A percentile compares a stretch with the other conserved stretches of the same genome.
Conservation (phyloP, 164 flowering plant genomes). For the Piper betle region DNA sequence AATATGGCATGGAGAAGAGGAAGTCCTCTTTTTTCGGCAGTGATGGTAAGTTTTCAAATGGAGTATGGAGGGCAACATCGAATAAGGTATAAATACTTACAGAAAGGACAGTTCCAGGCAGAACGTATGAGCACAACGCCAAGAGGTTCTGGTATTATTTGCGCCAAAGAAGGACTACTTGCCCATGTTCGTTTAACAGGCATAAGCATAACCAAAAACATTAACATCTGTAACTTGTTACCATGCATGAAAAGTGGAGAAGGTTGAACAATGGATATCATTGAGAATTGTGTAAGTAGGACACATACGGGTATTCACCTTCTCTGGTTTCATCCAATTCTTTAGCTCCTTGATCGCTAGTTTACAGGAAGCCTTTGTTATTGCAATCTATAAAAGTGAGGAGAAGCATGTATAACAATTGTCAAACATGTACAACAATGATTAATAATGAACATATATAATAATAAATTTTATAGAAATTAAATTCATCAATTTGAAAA, state of each 20-base stretch:
- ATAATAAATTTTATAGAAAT: too few relatives aligned
- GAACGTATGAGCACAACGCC: slow-evolving; percentile 59
- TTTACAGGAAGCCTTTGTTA: slow-evolving; percentile 4
- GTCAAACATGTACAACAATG: too few relatives aligned
- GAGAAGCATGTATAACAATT: too few relatives aligned
- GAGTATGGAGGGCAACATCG: not conserved
- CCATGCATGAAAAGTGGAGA: not conserved
- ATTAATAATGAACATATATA: too few relatives aligned
- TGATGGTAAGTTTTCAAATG: not conserved
- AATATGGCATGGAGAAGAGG: too few relatives aligned
- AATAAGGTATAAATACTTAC: slow-evolving; percentile 25
- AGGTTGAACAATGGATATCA: not conserved
- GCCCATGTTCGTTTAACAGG: slow-evolving; percentile 43
- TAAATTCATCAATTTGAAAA: too few relatives aligned
- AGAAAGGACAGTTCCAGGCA: slow-evolving; percentile 66
- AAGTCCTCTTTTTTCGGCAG: too few relatives aligned
- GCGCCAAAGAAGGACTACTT: slow-evolving; percentile 57
- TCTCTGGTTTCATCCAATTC: slow-evolving; percentile 11
- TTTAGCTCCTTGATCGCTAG: slow-evolving; percentile 7
- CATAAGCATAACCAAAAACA: not conserved
- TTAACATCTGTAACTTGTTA: not conserved
- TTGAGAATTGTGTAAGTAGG: too few relatives aligned
- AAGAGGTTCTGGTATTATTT: slow-evolving; percentile 63
- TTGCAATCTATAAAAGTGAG: slow-evolving; percentile 12
- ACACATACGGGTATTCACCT: not conserved